Conservation (phyloP, 2,329 filamentous ascomycete genomes). For the Pleoardoris graminearum region DNA sequence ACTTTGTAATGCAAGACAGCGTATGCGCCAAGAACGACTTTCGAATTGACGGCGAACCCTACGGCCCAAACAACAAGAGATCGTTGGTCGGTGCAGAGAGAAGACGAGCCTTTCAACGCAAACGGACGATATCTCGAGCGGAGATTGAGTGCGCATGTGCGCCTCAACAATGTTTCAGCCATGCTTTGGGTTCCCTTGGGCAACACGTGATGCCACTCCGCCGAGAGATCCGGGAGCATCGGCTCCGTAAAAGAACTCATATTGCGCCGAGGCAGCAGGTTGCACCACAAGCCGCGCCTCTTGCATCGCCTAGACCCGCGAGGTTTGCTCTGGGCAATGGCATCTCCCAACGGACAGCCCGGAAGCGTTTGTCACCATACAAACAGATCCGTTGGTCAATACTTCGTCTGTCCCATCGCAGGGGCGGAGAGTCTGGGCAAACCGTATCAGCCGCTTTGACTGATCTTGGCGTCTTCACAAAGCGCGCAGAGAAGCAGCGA, state of each 20-base stretch:
- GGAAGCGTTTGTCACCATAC: slow-evolving; percentile 9
- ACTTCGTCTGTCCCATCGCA: slow-evolving; percentile 9
- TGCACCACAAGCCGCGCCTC: slow-evolving; percentile 11
- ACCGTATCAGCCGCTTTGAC: not conserved
- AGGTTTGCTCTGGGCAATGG: slow-evolving; percentile 10
- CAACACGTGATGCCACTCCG: slow-evolving; percentile 19
- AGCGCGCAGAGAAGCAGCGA: not conserved
- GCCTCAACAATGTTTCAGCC: slow-evolving; percentile 30
- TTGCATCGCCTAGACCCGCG: slow-evolving; percentile 6
- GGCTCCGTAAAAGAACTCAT: slow-evolving; percentile 8
- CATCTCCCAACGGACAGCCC: slow-evolving; percentile 10
- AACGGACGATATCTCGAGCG: not conserved
- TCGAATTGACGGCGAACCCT: not conserved
- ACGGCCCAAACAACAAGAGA: not conserved
- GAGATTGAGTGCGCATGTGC: not conserved
- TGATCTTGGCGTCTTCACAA: slow-evolving; percentile 6
- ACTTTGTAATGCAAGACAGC: not conserved
- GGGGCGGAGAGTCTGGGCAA: slow-evolving; percentile 11
- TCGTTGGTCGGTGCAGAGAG: not conserved
- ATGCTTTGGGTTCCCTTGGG: slow-evolving; percentile 20
- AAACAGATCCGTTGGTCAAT: not conserved
- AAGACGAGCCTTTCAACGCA: no score
- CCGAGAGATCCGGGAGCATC: slow-evolving; percentile 9
- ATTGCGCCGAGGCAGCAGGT: slow-evolving; percentile 4
- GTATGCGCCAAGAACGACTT: not conserved